Evolutionary conservation across 768 basidiomycete species (phyloP), one percentile per base, ranked within the genome.

Genomic region (Mycena galericulata): DNA sequence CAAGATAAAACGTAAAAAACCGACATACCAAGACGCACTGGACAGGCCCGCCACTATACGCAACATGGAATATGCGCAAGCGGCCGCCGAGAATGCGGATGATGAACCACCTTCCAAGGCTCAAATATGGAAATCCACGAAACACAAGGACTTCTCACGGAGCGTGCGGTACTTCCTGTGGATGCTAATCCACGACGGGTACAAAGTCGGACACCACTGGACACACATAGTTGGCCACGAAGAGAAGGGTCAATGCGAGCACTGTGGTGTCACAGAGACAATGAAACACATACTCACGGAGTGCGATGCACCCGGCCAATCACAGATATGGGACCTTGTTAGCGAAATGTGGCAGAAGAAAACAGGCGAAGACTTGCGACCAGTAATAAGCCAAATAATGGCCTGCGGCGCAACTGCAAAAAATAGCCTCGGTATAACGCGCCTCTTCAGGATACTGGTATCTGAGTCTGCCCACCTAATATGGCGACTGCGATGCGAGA

Each of bases 381-480:
- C 40, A 12, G 26, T 24, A 20, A 7, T 12, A 34, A 3, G 17
- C 20, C 2, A 29, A 43, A 68, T 22, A 1, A 55, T 60, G 18
- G 41, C 38, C 24, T 10, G 47, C 14, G 47, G 8, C 46, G 15
- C 45, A 34, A 50, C 59, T 2, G 17, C 34, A 14, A 36, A 14
- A 14, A 14, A 14, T 7, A 14, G 14, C 14, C 8, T 14, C 8
- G 34, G 34, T 7, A 36, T 14, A 14, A 36, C 34, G 34, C 34
- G 34, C 34, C 34, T 36, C 34, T 36, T 36, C 49, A 7, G 26
- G 17, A 32, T 50, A 15, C 15, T 62, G 3, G 30, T 62, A 11
- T 54, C 66, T 1, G 66, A 61, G 20, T 59, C 60, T 3, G 49
- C 66, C 22, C 47, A 60, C 38, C 29, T 68, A 12, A 53, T 47